phyloP scores from a whole-genome alignment of 106 monocot genomes.

The Dioscorea dumetorum region DNA sequence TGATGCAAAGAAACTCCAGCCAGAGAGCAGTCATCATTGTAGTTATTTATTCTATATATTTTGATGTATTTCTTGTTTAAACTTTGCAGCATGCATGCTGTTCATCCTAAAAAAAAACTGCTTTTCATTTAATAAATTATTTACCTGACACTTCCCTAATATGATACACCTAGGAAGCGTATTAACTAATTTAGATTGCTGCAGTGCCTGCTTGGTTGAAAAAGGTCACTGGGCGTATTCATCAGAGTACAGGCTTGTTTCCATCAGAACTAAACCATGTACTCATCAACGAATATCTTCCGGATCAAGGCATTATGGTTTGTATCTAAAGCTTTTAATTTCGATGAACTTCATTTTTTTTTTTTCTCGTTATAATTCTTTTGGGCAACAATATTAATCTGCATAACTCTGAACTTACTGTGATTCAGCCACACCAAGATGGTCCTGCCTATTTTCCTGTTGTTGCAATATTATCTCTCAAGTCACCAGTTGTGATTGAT shows the following conservation, averaged over 20 bases:
- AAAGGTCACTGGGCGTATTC: slow-evolving; percentile 63
- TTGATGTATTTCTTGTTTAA: background rate
- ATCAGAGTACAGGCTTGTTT: slow-evolving; percentile 55
- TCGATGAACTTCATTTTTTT: background rate
- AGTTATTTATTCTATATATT: background rate
- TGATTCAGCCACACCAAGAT: slow-evolving; percentile 89
- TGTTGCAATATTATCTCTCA: slow-evolving; percentile 84
- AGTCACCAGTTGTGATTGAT: slow-evolving; percentile 68
- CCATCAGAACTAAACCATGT: slow-evolving; percentile 94
- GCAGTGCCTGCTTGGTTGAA: slow-evolving; percentile 90
- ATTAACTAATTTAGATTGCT: slow-evolving; percentile 7
- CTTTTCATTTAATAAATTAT: background rate
- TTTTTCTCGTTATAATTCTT: background rate
- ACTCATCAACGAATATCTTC: slow-evolving; percentile 89
- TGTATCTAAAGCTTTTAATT: slow-evolving; percentile 5
- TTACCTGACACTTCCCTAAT: too few species aligned
- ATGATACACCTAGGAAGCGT: background rate
- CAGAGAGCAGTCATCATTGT: background rate
- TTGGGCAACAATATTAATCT: background rate
- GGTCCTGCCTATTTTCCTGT: slow-evolving; percentile 97
- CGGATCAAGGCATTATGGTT: slow-evolving; percentile 98
- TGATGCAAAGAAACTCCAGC: too few species aligned
- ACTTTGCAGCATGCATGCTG: background rate
- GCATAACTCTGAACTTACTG: background rate
- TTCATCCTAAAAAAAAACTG: background rate